Evolutionary conservation across 2,329 filamentous ascomycete genomes (phyloP).

Genomic region (Talaromyces sp.): DNA sequence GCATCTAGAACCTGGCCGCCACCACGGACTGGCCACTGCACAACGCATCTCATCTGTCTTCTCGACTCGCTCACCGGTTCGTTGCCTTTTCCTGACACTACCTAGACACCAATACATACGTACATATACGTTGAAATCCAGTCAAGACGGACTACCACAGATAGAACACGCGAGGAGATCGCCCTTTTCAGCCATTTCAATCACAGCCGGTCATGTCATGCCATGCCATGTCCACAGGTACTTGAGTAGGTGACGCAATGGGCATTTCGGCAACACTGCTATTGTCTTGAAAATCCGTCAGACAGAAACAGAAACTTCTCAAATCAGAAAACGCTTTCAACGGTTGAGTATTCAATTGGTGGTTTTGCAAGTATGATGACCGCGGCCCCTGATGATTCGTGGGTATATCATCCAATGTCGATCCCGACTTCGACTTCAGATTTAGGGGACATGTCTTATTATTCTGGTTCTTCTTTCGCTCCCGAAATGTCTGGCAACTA

Average conservation of each 20-base stretch:
- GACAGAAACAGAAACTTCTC: background rate
- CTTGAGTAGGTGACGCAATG: conserved; percentile 16
- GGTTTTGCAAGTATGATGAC: conserved; percentile 7
- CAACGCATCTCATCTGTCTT: background rate
- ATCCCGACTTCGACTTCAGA: conserved; percentile 1
- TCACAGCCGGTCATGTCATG: background rate
- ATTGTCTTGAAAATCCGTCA: background rate
- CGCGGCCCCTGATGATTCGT: conserved; percentile 12
- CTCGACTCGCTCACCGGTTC: background rate
- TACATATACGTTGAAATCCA: background rate
- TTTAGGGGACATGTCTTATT: conserved; percentile 9
- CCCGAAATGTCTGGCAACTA: conserved; percentile 4
- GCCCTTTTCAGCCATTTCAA: background rate
- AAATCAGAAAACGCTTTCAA: conserved; percentile 4
- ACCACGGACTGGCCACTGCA: background rate
- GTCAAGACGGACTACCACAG: background rate
- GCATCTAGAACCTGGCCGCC: conserved; percentile 4
- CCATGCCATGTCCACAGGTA: background rate
- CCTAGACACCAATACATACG: conserved; percentile 1
- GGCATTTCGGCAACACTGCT: conserved; percentile 1
- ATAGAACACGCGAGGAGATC: background rate
- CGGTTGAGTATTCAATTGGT: background rate
- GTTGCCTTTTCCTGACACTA: background rate
- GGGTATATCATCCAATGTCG: conserved; percentile 10
- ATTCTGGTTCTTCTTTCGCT: background rate